These are phyloP conservation scores for Lenzites betulinus DNA, from an alignment of 768 basidiomycete species.

Conservation along the genomic window DNA sequence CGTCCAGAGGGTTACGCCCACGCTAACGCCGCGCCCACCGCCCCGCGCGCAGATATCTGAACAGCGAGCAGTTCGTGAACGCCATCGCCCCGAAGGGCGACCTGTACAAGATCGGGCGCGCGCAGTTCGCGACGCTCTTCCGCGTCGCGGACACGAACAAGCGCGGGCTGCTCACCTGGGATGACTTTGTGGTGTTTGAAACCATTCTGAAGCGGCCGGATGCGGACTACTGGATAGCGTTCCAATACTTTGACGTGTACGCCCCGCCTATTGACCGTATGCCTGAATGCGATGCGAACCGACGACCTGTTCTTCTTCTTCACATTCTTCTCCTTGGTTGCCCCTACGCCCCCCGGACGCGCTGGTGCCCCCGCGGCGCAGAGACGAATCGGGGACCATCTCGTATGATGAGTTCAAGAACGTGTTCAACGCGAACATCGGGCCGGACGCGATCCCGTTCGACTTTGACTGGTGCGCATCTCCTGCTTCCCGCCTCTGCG, in stretches of 20 bases:
- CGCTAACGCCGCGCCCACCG: not conserved
- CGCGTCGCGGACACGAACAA: constrained; percentile 81
- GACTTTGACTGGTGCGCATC: constrained; percentile 83
- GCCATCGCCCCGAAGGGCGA: constrained; percentile 91
- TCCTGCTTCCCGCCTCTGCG: not conserved
- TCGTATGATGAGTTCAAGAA: constrained; percentile 94
- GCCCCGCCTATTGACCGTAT: constrained; percentile 33
- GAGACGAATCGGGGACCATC: constrained; percentile 90
- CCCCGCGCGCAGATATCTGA: constrained; percentile 72
- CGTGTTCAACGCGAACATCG: constrained; percentile 82
- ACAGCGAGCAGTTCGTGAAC: constrained; percentile 87
- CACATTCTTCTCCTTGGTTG: not conserved
- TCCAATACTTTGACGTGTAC: constrained; percentile 94
- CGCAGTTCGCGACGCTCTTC: constrained; percentile 89
- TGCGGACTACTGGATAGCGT: constrained; percentile 96
- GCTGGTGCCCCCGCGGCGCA: constrained; percentile 35
- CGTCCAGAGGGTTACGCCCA: not conserved
- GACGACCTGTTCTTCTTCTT: not conserved
- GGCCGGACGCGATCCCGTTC: constrained; percentile 84
- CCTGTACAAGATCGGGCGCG: constrained; percentile 80
- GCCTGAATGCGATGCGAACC: constrained; percentile 5
- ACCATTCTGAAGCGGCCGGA: constrained; percentile 91
- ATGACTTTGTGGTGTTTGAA: constrained; percentile 96
- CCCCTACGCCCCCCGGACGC: not conserved
- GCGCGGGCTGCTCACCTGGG: constrained; percentile 84